Conservation (phyloP, 1,284 basidiomycete genomes). For the Trichosporon ovoides region DNA sequence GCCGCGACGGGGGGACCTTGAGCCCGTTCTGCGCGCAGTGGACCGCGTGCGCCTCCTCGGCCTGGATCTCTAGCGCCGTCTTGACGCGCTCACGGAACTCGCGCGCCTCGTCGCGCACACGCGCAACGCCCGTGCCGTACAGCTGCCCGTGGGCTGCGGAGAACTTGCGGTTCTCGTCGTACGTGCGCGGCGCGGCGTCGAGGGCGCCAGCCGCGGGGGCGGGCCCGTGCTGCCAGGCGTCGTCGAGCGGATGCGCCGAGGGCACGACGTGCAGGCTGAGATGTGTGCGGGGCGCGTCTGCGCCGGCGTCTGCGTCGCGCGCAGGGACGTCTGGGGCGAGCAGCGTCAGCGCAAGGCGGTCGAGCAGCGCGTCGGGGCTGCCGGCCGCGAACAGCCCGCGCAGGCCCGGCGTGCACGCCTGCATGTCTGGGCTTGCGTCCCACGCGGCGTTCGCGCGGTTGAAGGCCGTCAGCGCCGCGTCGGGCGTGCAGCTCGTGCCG, state of each 20-base stretch:
- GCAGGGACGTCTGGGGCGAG: conserved; percentile 17
- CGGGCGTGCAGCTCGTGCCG: conserved; percentile 35
- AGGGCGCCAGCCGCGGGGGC: neutral
- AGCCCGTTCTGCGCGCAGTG: conserved; percentile 9
- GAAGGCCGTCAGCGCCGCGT: conserved; percentile 26
- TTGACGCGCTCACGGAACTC: neutral
- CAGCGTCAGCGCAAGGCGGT: conserved; percentile 27
- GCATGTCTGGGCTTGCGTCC: conserved; percentile 30
- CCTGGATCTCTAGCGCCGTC: conserved; percentile 12
- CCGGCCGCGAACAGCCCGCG: conserved; percentile 24
- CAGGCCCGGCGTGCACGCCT: conserved; percentile 33
- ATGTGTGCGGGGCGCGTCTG: neutral
- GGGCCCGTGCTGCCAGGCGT: conserved; percentile 11
- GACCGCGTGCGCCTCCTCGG: conserved; percentile 10
- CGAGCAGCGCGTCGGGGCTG: conserved; percentile 22
- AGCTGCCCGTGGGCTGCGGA: conserved; percentile 28
- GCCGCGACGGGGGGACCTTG: conserved; percentile 7
- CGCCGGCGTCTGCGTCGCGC: neutral
- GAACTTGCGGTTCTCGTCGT: conserved; percentile 12
- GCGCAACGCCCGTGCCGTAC: conserved; percentile 25
- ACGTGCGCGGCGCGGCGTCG: neutral
- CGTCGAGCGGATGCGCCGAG: conserved; percentile 9
- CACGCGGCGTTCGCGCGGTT: conserved; percentile 24
- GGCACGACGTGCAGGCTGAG: conserved; percentile 20
- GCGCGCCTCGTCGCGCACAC: conserved; percentile 12